These are phyloP conservation scores for Barbatosphaeria neglecta DNA, from an alignment of 495 filamentous ascomycete genomes.

Conservation along the genomic window DNA sequence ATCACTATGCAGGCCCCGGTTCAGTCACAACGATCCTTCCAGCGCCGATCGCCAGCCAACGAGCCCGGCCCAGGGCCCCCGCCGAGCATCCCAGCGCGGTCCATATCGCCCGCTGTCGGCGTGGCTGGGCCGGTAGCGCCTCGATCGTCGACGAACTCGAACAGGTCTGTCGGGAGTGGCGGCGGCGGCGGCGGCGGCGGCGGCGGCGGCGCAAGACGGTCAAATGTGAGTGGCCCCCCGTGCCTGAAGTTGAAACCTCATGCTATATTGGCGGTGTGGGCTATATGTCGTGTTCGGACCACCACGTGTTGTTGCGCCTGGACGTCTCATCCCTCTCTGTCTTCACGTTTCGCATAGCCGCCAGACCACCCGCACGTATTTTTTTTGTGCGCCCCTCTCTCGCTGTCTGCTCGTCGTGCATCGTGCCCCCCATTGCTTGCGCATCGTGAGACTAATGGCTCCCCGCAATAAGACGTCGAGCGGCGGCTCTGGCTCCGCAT, in stretches of 20 bases:
- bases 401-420: not conserved
- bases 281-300: not conserved
- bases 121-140: slow-evolving; percentile 20
- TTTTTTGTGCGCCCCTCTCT: not conserved
- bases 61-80: slow-evolving; percentile 27
- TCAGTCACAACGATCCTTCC: slow-evolving; percentile 26
- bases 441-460: slow-evolving; percentile 10
- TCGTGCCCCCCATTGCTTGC: not conserved
- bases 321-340: too few species aligned
- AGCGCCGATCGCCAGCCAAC: slow-evolving; percentile 38
- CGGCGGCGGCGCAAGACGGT: slow-evolving; percentile 28
- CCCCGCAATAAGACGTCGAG: slow-evolving; percentile 30
- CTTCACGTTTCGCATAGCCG: too few species aligned
- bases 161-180: slow-evolving; percentile 10
- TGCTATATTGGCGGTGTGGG: not conserved
- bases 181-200: slow-evolving; percentile 20
- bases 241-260: not conserved
- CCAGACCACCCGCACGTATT: too few species aligned
- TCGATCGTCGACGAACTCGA: slow-evolving; percentile 31
- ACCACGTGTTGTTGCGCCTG: too few species aligned
- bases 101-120: slow-evolving; percentile 28
- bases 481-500: slow-evolving; percentile 12
- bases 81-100: slow-evolving; percentile 26
- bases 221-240: slow-evolving; percentile 34
- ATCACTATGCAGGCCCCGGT: slow-evolving; percentile 27